Conservation (phyloP, 257 asterid species). For the Solanum pinnatisectum region DNA sequence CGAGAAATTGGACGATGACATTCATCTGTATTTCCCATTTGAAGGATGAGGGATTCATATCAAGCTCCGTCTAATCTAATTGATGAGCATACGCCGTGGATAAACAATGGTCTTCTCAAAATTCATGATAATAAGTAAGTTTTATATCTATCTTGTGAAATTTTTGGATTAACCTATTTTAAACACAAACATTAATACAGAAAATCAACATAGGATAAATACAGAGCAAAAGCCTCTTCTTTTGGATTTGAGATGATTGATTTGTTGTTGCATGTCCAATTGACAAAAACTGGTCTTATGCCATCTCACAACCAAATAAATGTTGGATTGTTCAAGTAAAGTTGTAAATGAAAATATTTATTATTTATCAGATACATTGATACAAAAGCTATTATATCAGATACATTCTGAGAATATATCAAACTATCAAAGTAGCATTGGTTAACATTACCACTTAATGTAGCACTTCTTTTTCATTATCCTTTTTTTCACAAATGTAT, state of each 20-base stretch:
- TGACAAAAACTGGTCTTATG: too few species aligned
- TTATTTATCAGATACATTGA: not conserved
- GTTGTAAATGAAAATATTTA: too few species aligned
- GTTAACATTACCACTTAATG: too few species aligned
- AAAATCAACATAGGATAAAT: too few species aligned
- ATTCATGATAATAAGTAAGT: too few species aligned
- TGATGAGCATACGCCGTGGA: not conserved
- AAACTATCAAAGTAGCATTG: not conserved
- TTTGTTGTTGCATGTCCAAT: too few species aligned
- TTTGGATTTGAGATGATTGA: too few species aligned
- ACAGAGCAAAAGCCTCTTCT: not conserved
- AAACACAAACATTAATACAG: too few species aligned
- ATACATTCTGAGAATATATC: not conserved
- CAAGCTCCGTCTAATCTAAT: not conserved
- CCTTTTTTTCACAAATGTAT: too few species aligned
- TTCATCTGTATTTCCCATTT: not conserved
- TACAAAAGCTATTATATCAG: not conserved
- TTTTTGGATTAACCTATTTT: too few species aligned
- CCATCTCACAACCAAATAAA: not conserved
- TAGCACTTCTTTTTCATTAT: not conserved
- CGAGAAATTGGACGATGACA: too few species aligned
- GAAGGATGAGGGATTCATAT: not conserved
- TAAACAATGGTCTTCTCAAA: not conserved
- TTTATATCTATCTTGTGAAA: too few species aligned
- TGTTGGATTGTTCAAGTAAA: not conserved